phyloP scores from a whole-genome alignment of 306 rosid genomes.

The Acacia melanoxylon region DNA sequence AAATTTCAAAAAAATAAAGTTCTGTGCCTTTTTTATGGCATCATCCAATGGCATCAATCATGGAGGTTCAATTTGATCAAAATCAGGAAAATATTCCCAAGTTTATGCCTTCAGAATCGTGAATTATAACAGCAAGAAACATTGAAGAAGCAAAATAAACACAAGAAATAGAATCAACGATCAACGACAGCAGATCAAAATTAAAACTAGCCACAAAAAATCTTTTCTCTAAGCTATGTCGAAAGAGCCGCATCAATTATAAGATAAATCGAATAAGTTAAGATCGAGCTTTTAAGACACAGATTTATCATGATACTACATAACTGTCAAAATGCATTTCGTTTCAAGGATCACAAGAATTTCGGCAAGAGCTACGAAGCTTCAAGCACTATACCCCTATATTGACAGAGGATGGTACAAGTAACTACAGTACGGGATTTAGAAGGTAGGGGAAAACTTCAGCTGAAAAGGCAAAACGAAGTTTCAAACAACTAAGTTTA shows the following conservation, averaged over 20 bases:
- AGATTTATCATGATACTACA: background rate
- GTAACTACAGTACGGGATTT: background rate
- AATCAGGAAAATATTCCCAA: conserved; percentile 5
- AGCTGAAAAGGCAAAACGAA: background rate
- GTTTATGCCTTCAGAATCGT: background rate
- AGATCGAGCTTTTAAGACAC: background rate
- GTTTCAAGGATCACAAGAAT: background rate
- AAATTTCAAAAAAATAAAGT: too few species aligned
- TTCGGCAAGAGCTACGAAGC: background rate
- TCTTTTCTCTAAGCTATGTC: background rate
- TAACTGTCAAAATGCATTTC: background rate
- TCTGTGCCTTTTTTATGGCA: background rate
- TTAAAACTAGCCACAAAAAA: background rate
- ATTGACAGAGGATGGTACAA: background rate
- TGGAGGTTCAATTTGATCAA: conserved; percentile 8
- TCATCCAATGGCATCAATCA: background rate
- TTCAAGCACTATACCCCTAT: conserved; percentile 5
- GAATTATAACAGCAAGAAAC: background rate
- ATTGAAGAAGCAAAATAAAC: background rate
- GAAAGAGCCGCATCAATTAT: conserved; percentile 6
- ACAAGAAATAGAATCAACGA: background rate
- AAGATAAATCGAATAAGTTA: conserved; percentile 5
- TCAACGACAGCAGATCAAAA: background rate
- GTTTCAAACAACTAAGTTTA: conserved; percentile 26
- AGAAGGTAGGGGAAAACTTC: background rate